Conservation (phyloP, 306 rosid species). For the Oxytropis ochrocephala region DNA sequence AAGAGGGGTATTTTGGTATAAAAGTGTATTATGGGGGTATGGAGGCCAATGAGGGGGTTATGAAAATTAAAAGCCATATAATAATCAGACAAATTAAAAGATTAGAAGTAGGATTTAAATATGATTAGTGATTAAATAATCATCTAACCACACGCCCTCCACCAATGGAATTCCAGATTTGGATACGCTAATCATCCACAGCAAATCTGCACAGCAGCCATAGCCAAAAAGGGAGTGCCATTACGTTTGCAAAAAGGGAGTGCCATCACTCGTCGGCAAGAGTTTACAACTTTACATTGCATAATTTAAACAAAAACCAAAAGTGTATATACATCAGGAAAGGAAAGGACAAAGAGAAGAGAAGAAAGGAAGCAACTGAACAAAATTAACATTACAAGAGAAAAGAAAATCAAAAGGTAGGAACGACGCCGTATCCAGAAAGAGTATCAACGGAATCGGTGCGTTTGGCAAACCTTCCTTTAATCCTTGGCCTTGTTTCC, state of each 20-base stretch:
- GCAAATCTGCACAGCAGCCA: background rate
- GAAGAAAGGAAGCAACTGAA: background rate
- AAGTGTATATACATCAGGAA: background rate
- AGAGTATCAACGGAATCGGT: slow-evolving; percentile 39
- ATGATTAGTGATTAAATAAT: background rate
- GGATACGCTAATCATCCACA: background rate
- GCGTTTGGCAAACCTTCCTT: slow-evolving; percentile 91
- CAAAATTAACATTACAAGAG: background rate
- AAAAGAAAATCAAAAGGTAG: slow-evolving; percentile 33
- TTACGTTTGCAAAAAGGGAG: background rate
- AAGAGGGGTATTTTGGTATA: too few relatives aligned
- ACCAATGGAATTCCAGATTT: background rate
- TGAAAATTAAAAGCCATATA: too few relatives aligned
- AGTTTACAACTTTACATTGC: slow-evolving; percentile 30
- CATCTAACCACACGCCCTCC: background rate
- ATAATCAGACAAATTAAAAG: background rate
- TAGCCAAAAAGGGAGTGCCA: background rate
- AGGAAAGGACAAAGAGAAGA: background rate
- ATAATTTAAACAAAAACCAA: slow-evolving; percentile 16
- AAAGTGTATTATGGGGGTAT: too few relatives aligned
- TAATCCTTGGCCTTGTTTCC: slow-evolving; percentile 88
- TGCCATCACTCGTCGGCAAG: slow-evolving; percentile 17
- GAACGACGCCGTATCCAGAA: slow-evolving; percentile 82
- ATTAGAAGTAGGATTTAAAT: background rate
- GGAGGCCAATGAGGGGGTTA: too few relatives aligned